A percentile compares a stretch with the other conserved stretches of the same genome.
phyloP scores from a whole-genome alignment of 768 basidiomycete genomes.

The Rubroboletus pulcherrimus region DNA sequence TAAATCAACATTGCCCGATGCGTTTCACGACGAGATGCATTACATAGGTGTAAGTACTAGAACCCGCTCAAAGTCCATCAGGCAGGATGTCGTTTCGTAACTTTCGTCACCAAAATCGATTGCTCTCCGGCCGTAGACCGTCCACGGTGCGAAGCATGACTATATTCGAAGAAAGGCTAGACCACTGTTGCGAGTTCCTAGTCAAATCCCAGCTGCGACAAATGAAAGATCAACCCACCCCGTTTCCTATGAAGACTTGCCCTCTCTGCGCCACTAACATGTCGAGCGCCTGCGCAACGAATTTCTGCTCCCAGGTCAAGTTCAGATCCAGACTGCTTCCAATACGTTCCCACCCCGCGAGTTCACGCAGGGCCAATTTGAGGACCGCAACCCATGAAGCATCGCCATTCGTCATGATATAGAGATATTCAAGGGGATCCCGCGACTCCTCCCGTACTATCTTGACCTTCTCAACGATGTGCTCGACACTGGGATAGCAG shows the following conservation, averaged over 20 bases:
- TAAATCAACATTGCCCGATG: not conserved
- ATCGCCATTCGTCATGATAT: slow-evolving; percentile 46
- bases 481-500: slow-evolving; percentile 40
- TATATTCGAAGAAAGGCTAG: slow-evolving; percentile 39
- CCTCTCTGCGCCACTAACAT: slow-evolving; percentile 46
- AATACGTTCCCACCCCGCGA: slow-evolving; percentile 36
- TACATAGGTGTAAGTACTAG: not conserved
- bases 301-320: slow-evolving; percentile 40
- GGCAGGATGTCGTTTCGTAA: not conserved
- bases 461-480: slow-evolving; percentile 39
- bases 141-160: slow-evolving; percentile 35
- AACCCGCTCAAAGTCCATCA: not conserved
- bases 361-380: slow-evolving; percentile 29
- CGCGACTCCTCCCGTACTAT: slow-evolving; percentile 27
- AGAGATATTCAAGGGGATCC: slow-evolving; percentile 34
- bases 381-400: slow-evolving; percentile 39
- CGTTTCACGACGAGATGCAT: not conserved
- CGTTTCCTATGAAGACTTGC: slow-evolving; percentile 50
- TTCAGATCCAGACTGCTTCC: slow-evolving; percentile 39
- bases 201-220: not conserved
- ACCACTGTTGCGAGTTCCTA: slow-evolving; percentile 29
- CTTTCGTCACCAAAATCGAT: slow-evolving; percentile 33
- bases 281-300: slow-evolving; percentile 45
- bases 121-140: slow-evolving; percentile 26
- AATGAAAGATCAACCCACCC: slow-evolving; percentile 32